Conservation (phyloP, 2,329 filamentous ascomycete species). For the Pezicula rhizophila region DNA sequence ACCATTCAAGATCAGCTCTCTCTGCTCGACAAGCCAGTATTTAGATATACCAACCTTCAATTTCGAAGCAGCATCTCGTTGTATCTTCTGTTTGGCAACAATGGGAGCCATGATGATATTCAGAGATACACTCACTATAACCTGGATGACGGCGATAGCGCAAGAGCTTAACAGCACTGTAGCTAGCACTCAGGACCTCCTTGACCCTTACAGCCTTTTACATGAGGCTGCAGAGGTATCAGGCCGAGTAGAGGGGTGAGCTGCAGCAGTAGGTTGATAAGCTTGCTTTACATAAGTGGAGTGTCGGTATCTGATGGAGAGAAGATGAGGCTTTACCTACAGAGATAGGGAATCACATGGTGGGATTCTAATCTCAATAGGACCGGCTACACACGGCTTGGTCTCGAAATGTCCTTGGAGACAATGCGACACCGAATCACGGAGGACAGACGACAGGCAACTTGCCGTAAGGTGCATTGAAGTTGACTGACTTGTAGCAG, state of each 20-base stretch:
- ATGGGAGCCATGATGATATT: constrained; percentile 4
- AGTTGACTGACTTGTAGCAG: not conserved
- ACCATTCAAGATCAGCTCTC: not conserved
- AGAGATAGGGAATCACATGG: too few relatives aligned
- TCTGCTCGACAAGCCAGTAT: not conserved
- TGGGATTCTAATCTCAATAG: too few relatives aligned
- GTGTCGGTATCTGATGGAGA: not conserved
- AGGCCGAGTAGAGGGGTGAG: not conserved
- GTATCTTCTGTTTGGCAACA: constrained; percentile 11
- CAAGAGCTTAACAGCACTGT: not conserved
- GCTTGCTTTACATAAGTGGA: not conserved
- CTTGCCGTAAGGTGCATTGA: not conserved
- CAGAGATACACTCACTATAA: not conserved
- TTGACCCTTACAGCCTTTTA: not conserved
- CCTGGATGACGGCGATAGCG: not conserved
- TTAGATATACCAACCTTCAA: constrained; percentile 11
- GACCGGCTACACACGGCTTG: too few relatives aligned
- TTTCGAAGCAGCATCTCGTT: constrained; percentile 9
- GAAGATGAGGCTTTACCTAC: not conserved
- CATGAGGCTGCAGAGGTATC: not conserved
- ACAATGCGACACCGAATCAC: too few relatives aligned
- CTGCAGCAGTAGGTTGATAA: not conserved
- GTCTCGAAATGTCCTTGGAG: too few relatives aligned
- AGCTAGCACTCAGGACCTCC: too few relatives aligned
- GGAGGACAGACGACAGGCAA: too few relatives aligned